Conservation (phyloP, 257 asterid species). For the Ehretia macrophylla region DNA sequence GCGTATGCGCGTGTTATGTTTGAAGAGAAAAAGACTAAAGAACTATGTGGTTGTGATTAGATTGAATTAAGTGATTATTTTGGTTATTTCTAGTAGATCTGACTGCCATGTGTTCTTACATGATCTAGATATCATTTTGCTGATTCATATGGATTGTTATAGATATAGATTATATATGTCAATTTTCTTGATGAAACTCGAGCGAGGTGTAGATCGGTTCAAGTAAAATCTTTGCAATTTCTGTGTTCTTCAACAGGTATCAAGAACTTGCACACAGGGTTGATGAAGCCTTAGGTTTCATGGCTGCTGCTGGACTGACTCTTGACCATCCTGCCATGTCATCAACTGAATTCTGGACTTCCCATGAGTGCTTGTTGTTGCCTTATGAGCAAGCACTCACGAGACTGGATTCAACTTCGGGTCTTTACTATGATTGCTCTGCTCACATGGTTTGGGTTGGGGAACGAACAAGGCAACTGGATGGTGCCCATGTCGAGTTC, state of each 20-base stretch:
- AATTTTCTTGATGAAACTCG: no score
- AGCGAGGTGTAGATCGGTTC: not conserved
- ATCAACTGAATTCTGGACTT: conserved; percentile 8
- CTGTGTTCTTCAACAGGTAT: conserved; percentile 1
- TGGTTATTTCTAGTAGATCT: no score
- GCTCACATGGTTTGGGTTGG: conserved; percentile 11
- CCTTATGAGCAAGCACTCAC: conserved; percentile 11
- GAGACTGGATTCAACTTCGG: conserved; percentile 7
- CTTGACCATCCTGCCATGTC: conserved; percentile 4
- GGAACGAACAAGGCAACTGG: conserved; percentile 4
- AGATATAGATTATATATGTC: no score
- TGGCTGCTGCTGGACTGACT: conserved; percentile 6
- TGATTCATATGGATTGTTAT: no score
- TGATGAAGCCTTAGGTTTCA: conserved; percentile 7
- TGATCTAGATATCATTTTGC: no score
- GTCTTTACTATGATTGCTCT: conserved; percentile 11
- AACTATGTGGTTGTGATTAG: no score
- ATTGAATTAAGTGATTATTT: no score
- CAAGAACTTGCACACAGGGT: conserved; percentile 7
- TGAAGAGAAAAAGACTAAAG: no score
- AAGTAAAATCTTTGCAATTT: not conserved
- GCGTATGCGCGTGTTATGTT: no score
- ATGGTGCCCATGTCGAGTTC: conserved; percentile 9
- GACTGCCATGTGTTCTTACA: no score
- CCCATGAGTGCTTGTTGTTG: conserved; percentile 6